A percentile compares a stretch with the other conserved stretches of the same genome.
Conservation (phyloP, 2,329 filamentous ascomycete species). For the Sodiomyces alkalinus region DNA sequence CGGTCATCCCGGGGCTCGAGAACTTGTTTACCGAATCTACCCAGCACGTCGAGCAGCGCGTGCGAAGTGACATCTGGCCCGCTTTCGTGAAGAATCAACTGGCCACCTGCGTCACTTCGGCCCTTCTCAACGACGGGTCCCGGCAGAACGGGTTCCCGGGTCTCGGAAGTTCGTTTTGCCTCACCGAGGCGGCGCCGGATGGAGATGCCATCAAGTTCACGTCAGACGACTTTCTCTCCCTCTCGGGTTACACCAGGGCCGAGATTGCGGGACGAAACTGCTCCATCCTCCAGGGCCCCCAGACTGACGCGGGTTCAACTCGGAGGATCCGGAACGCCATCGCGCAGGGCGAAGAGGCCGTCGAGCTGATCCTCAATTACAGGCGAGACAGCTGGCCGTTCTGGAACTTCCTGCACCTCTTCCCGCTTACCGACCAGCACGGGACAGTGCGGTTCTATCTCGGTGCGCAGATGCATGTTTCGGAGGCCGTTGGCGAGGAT, state of each 20-base stretch:
- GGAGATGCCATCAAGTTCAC: slow-evolving; percentile 34
- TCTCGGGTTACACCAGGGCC: slow-evolving; percentile 30
- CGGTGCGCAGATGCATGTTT: slow-evolving; percentile 42
- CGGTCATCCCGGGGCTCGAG: slow-evolving; percentile 29
- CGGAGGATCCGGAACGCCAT: slow-evolving; percentile 26
- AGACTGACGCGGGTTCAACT: slow-evolving; percentile 26
- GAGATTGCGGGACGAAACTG: slow-evolving; percentile 35
- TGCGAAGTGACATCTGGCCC: slow-evolving; percentile 31
- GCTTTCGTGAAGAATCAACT: slow-evolving; percentile 37
- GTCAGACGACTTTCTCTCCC: slow-evolving; percentile 34
- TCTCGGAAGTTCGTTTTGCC: slow-evolving; percentile 41
- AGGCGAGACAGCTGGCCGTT: slow-evolving; percentile 34
- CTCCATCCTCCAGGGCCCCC: slow-evolving; percentile 30
- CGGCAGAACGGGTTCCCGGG: slow-evolving; percentile 29
- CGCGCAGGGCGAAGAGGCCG: slow-evolving; percentile 23
- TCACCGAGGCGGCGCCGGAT: slow-evolving; percentile 33
- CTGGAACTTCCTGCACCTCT: slow-evolving; percentile 40
- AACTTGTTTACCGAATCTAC: slow-evolving; percentile 26
- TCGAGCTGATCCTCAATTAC: slow-evolving; percentile 36
- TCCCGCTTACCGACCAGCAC: slow-evolving; percentile 31
- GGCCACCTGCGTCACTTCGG: slow-evolving; percentile 25
- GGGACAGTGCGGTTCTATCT: slow-evolving; percentile 37
- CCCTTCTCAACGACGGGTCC: slow-evolving; percentile 23
- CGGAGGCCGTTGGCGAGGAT: slow-evolving; percentile 32
- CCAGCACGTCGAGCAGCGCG: slow-evolving; percentile 25